phyloP scores from a whole-genome alignment of 768 basidiomycete genomes.

The Kwoniella pini region DNA sequence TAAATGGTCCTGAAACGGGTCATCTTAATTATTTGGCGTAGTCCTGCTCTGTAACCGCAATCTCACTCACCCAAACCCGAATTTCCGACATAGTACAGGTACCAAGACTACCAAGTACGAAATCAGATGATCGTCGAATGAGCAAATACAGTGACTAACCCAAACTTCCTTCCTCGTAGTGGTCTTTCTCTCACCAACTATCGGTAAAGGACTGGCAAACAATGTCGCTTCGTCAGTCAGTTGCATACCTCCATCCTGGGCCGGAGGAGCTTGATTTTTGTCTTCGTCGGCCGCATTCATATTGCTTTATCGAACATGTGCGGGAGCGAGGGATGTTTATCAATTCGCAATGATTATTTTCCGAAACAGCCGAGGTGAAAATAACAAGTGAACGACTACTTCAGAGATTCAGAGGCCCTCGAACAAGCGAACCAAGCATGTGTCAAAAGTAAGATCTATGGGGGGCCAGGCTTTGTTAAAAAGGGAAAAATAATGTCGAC shows the following conservation, averaged over 20 bases:
- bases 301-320: neutral
- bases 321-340: no score
- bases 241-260: neutral
- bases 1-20: conserved; percentile 36
- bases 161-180: conserved; percentile 46
- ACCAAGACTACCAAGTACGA: conserved; percentile 49
- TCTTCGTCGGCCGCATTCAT: conserved; percentile 4
- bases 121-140: conserved; percentile 17
- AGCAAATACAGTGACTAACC: conserved; percentile 36
- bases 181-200: conserved; percentile 38
- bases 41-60: neutral
- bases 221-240: conserved; percentile 38
- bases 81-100: conserved; percentile 46
- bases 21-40: neutral
- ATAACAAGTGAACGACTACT: no score
- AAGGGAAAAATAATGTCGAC: no score
- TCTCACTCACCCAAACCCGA: conserved; percentile 38
- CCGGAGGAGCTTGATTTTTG: neutral
- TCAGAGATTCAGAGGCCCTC: no score
- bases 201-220: conserved; percentile 42
- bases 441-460: no score
- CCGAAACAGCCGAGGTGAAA: no score
- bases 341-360: no score
- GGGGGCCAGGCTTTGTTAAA: no score
- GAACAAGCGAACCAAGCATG: no score